Conservation (phyloP, 148 eudicot genomes). For the Rhododendron henanense region DNA sequence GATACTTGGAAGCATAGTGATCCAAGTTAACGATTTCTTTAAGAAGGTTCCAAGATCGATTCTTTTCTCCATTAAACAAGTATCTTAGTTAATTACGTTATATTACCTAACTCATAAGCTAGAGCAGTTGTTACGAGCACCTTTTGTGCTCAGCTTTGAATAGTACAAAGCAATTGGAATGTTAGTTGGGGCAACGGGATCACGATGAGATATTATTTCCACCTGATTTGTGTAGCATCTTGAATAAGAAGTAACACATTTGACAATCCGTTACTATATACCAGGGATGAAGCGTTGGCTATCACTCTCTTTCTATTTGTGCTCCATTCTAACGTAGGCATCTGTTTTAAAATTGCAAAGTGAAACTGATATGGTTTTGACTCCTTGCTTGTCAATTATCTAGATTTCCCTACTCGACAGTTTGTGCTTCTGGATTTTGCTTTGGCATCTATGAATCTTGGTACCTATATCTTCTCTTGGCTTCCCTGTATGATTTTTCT, state of each 20-base stretch:
- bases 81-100: background rate
- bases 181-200: background rate
- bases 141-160: background rate
- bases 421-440: background rate
- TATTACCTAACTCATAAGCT: background rate
- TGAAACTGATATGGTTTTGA: background rate
- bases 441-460: background rate
- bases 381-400: background rate
- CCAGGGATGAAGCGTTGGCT: background rate
- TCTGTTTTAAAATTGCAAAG: background rate
- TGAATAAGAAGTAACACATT: background rate
- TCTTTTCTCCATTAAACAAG: background rate
- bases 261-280: background rate
- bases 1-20: background rate
- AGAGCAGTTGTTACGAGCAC: background rate
- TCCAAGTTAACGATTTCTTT: background rate
- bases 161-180: background rate
- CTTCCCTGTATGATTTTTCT: background rate
- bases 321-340: background rate
- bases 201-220: background rate
- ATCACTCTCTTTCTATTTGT: constrained; percentile 6
- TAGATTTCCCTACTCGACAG: background rate
- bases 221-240: background rate
- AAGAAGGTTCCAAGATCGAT: background rate
- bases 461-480: background rate